A percentile compares a stretch with the other conserved stretches of the same genome.
Evolutionary conservation across 805 yeast genomes (phyloP).

Genomic region (Myxozyma mucilagina): DNA sequence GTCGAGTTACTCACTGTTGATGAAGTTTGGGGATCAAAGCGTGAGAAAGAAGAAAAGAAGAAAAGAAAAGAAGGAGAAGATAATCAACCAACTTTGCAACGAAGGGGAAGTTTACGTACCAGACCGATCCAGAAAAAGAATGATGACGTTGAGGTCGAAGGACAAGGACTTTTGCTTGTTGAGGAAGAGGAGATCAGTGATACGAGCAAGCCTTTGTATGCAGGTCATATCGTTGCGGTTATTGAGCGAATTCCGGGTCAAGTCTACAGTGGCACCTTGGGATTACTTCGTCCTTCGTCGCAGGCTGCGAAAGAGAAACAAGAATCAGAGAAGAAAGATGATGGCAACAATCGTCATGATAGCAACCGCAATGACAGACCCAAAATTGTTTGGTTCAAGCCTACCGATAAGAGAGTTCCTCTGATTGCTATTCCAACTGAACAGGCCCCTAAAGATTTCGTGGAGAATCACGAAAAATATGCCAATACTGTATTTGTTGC

Average conservation of each 20-base stretch:
- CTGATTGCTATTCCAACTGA: constrained; percentile 97
- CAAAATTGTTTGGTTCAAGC: constrained; percentile 98
- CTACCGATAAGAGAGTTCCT: constrained; percentile 97
- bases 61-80: constrained; percentile 61
- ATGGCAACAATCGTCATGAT: constrained; percentile 34
- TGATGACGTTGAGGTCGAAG: constrained; percentile 98
- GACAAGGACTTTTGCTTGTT: constrained; percentile 84
- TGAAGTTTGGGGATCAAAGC: constrained; percentile 95
- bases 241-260: constrained; percentile 98
- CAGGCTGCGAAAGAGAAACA: constrained; percentile 79
- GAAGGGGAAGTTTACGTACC: constrained; percentile 90
- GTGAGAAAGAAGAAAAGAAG: constrained; percentile 96
- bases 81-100: constrained; percentile 57
- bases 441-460: constrained; percentile 94
- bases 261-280: constrained; percentile 84
- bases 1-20: constrained; percentile 92
- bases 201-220: constrained; percentile 88
- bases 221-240: constrained; percentile 98
- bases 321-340: constrained; percentile 40
- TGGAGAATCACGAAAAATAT: constrained; percentile 84
- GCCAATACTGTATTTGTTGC: constrained; percentile 85
- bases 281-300: constrained; percentile 91
- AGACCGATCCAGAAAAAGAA: constrained; percentile 96
- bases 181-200: constrained; percentile 96
- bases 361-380: constrained; percentile 53